Evolutionary conservation across 768 basidiomycete genomes (phyloP).

Genomic region (Floccularia luteovirens): DNA sequence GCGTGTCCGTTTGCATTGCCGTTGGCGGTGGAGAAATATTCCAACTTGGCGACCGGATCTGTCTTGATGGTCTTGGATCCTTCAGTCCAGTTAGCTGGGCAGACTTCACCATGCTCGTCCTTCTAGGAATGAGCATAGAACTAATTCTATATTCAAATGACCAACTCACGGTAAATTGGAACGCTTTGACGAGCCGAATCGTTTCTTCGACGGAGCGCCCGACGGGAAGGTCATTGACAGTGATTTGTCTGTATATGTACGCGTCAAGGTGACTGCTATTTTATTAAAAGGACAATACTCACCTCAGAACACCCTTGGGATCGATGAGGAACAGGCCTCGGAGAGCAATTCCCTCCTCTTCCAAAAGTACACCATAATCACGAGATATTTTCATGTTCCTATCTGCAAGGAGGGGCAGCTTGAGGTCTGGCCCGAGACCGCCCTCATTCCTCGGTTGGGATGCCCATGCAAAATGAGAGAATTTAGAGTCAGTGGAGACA

Average conservation of each 20-base stretch:
- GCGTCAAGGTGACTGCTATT: neutral
- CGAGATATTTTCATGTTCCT: slow-evolving; percentile 71
- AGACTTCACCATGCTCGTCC: slow-evolving; percentile 90
- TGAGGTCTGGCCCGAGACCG: slow-evolving; percentile 84
- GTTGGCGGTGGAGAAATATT: slow-evolving; percentile 52
- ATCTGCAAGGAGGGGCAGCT: slow-evolving; percentile 79
- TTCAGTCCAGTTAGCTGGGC: slow-evolving; percentile 87
- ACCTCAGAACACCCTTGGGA: slow-evolving; percentile 72
- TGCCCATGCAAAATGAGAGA: slow-evolving; percentile 84
- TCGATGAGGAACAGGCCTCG: slow-evolving; percentile 86
- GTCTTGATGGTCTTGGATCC: slow-evolving; percentile 79
- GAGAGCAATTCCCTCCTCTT: slow-evolving; percentile 83
- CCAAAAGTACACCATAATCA: slow-evolving; percentile 84
- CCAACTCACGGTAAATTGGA: slow-evolving; percentile 74
- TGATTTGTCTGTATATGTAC: slow-evolving; percentile 52
- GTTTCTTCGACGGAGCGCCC: slow-evolving; percentile 96
- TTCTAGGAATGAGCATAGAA: slow-evolving; percentile 14
- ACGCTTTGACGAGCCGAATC: slow-evolving; percentile 83
- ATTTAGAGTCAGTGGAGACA: slow-evolving; percentile 87
- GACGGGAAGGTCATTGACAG: slow-evolving; percentile 88
- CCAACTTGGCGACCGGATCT: slow-evolving; percentile 62
- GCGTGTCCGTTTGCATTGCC: slow-evolving; percentile 24
- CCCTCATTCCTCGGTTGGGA: slow-evolving; percentile 77
- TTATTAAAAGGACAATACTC: slow-evolving; percentile 8
- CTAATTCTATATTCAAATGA: neutral